A percentile compares a stretch with the other conserved stretches of the same genome.
Conservation (phyloP, 1,284 basidiomycete species). For the Pholiota adiposa region DNA sequence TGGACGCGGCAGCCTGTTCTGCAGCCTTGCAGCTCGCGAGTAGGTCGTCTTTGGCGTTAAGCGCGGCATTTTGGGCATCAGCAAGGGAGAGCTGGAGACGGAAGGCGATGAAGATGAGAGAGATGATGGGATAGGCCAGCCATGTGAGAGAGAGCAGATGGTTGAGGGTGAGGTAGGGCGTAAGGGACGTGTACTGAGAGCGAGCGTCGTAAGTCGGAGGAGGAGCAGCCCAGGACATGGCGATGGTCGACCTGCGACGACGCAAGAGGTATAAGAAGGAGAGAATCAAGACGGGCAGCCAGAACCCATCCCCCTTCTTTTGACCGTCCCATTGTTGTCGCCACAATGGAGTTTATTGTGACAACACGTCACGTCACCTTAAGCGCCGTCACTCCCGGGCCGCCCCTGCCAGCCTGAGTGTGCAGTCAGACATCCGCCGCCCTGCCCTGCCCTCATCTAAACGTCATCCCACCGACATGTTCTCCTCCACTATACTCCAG, state of each 20-base stretch:
- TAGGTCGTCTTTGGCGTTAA: constrained; percentile 72
- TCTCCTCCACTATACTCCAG: no score
- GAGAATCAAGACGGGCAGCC: constrained; percentile 9
- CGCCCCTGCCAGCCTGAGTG: no score
- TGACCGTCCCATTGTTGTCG: constrained; percentile 10
- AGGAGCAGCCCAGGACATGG: constrained; percentile 35
- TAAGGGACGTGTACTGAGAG: constrained; percentile 50
- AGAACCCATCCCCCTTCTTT: constrained; percentile 9
- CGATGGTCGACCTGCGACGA: constrained; percentile 47
- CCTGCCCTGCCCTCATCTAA: no score
- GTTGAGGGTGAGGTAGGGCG: constrained; percentile 82
- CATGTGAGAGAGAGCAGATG: constrained; percentile 85
- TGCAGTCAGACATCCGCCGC: no score
- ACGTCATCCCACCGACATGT: not conserved
- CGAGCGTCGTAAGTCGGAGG: constrained; percentile 59
- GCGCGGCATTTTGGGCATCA: constrained; percentile 69
- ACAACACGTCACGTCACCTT: constrained; percentile 8
- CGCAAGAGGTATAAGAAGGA: constrained; percentile 25
- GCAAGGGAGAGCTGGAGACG: constrained; percentile 76
- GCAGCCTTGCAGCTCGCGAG: constrained; percentile 83
- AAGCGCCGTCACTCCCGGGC: not conserved
- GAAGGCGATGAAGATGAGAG: constrained; percentile 86
- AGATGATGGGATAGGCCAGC: constrained; percentile 84
- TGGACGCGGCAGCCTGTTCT: constrained; percentile 79
- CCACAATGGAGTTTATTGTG: constrained; percentile 23